Conservation (phyloP, 2,329 filamentous ascomycete genomes). For the Triangularia setosa region DNA sequence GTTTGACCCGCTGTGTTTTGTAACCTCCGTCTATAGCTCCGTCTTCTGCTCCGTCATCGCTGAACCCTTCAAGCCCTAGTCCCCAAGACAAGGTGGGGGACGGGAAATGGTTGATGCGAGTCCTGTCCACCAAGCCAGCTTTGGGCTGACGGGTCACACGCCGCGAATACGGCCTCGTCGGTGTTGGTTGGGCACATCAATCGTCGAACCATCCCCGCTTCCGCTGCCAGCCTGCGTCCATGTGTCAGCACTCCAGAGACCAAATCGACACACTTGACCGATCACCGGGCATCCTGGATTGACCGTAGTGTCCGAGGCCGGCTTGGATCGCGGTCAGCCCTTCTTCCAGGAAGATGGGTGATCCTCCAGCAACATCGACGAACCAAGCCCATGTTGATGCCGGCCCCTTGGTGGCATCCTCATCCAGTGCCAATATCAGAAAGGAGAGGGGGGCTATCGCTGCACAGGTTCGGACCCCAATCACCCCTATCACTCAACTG, state of each 20-base stretch:
- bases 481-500: not conserved
- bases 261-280: not conserved
- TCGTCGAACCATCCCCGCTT: not conserved
- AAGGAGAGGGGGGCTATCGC: constrained; percentile 47
- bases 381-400: not conserved
- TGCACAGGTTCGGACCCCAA: constrained; percentile 36
- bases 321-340: not conserved
- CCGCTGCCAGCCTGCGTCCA: not conserved
- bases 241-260: not conserved
- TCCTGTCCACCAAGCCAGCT: constrained; percentile 1
- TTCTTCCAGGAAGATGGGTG: constrained; percentile 1
- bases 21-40: not conserved
- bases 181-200: not conserved
- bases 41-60: not conserved
- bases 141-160: not conserved
- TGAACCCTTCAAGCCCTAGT: not conserved
- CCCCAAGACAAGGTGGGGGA: not conserved
- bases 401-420: constrained; percentile 4
- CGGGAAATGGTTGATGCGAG: not conserved
- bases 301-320: not conserved
- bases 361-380: constrained; percentile 13
- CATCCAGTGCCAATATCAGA: constrained; percentile 28
- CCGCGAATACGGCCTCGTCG: not conserved
- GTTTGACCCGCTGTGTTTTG: not conserved
- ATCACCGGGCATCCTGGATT: not conserved